phyloP scores from a whole-genome alignment of 805 yeast genomes.

The Ogataea zsoltii region DNA sequence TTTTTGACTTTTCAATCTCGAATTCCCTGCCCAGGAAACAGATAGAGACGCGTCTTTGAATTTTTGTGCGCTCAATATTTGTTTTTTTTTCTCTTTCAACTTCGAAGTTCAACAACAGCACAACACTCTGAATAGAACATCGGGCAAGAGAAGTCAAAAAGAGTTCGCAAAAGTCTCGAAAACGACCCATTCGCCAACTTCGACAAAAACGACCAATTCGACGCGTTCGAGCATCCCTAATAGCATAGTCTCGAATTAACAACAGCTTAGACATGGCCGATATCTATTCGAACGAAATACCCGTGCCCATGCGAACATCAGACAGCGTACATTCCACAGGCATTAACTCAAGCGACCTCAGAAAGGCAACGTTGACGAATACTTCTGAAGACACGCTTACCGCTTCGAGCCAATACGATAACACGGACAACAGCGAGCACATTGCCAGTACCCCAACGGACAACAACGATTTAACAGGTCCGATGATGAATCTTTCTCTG shows the following conservation, averaged over 20 bases:
- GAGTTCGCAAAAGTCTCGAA: neutral
- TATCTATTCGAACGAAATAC: constrained; percentile 1
- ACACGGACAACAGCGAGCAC: constrained; percentile 9
- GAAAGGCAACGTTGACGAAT: constrained; percentile 12
- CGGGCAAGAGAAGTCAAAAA: neutral
- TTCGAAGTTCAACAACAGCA: neutral
- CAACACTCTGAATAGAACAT: neutral
- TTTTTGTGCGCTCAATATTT: constrained; percentile 1
- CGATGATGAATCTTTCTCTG: constrained; percentile 18
- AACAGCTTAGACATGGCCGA: constrained; percentile 1
- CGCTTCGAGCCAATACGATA: constrained; percentile 8
- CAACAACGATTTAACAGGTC: constrained; percentile 11
- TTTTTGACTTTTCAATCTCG: neutral
- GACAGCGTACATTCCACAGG: neutral
- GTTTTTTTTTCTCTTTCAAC: neutral
- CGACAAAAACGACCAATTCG: neutral
- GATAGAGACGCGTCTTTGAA: constrained; percentile 4
- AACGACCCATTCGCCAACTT: neutral
- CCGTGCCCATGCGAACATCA: constrained; percentile 4
- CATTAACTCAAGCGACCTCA: neutral
- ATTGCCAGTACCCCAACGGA: constrained; percentile 4
- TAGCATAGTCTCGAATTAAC: neutral
- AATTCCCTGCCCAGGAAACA: constrained; percentile 7
- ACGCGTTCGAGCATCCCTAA: neutral
- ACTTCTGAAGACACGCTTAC: constrained; percentile 23